These are phyloP conservation scores for Pseudogymnoascus sp. DNA, from an alignment of 2,329 filamentous ascomycete genomes.

Conservation along the genomic window DNA sequence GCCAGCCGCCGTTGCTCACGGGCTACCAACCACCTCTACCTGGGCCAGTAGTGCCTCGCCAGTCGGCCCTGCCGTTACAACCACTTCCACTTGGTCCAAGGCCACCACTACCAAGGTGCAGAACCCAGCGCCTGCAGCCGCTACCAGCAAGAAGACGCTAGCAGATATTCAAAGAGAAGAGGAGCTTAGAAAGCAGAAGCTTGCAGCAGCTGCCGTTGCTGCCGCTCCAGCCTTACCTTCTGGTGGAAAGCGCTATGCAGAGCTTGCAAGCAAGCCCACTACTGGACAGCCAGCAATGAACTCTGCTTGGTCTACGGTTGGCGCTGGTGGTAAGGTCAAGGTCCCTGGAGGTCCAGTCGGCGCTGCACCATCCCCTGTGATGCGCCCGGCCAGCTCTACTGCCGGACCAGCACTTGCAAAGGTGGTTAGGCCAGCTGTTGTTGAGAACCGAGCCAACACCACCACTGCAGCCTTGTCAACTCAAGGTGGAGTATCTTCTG, in stretches of 20 bases:
- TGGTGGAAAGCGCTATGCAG: constrained; percentile 81
- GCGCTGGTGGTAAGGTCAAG: constrained; percentile 87
- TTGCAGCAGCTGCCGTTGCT: constrained; percentile 38
- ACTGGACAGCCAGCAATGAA: constrained; percentile 36
- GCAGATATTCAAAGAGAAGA: constrained; percentile 97
- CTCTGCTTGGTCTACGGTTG: constrained; percentile 87
- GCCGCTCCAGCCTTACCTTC: constrained; percentile 33
- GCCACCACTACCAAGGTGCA: constrained; percentile 33
- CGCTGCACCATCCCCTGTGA: constrained; percentile 33
- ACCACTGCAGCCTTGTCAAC: constrained; percentile 36
- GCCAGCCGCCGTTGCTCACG: constrained; percentile 57
- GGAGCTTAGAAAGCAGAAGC: constrained; percentile 76
- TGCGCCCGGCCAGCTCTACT: constrained; percentile 29
- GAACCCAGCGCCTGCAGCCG: constrained; percentile 24
- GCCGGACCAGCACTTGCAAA: constrained; percentile 35
- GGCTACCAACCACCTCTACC: constrained; percentile 78
- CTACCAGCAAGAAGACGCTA: constrained; percentile 70
- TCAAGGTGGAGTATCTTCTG: constrained; percentile 31
- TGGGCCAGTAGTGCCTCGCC: constrained; percentile 47
- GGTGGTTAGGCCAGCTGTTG: constrained; percentile 39
- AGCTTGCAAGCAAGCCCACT: constrained; percentile 71
- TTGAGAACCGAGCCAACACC: constrained; percentile 34
- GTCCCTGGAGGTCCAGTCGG: constrained; percentile 52
- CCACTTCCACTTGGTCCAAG: constrained; percentile 40
- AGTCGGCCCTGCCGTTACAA: constrained; percentile 18